phyloP scores from a whole-genome alignment of 2,329 filamentous ascomycete species.

The Elsinoe arachidis region DNA sequence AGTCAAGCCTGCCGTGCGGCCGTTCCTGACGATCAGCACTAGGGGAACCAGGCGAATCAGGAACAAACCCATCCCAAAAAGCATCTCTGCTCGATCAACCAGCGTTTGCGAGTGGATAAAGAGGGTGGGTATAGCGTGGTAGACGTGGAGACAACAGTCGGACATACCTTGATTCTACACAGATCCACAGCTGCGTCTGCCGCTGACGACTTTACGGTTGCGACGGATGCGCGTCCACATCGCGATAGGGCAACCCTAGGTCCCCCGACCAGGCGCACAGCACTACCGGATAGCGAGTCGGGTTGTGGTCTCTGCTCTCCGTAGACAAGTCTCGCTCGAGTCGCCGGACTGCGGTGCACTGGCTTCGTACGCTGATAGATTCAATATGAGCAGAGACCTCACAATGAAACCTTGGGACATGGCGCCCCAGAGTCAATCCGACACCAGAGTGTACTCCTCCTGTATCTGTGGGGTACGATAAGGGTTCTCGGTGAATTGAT shows the following conservation, averaged over 20 bases:
- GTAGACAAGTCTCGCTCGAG: background rate
- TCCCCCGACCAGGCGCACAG: background rate
- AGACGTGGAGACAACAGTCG: conserved; percentile 7
- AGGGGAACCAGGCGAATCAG: conserved; percentile 9
- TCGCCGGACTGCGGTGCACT: background rate
- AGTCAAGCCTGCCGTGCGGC: conserved; percentile 4
- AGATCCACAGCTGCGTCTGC: conserved; percentile 1
- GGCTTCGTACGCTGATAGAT: background rate
- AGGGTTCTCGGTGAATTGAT: background rate
- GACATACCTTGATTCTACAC: background rate
- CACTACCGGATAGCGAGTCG: conserved; percentile 5
- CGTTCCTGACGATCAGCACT: conserved; percentile 12
- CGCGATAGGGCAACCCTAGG: background rate
- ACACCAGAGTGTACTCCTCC: background rate
- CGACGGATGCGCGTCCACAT: background rate
- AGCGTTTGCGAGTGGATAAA: background rate
- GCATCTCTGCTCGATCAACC: background rate
- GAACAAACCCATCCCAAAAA: background rate
- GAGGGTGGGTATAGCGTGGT: background rate
- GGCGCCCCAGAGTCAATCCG: background rate
- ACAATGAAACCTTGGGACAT: conserved; percentile 1
- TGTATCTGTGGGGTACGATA: background rate
- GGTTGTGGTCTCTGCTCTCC: conserved; percentile 6
- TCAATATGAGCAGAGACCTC: conserved; percentile 1
- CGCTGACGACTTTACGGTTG: conserved; percentile 8